A percentile compares a stretch with the other conserved stretches of the same genome.
These are phyloP conservation scores for Fraxinus paxiana DNA, from an alignment of 305 asterid genomes.

Conservation along the genomic window DNA sequence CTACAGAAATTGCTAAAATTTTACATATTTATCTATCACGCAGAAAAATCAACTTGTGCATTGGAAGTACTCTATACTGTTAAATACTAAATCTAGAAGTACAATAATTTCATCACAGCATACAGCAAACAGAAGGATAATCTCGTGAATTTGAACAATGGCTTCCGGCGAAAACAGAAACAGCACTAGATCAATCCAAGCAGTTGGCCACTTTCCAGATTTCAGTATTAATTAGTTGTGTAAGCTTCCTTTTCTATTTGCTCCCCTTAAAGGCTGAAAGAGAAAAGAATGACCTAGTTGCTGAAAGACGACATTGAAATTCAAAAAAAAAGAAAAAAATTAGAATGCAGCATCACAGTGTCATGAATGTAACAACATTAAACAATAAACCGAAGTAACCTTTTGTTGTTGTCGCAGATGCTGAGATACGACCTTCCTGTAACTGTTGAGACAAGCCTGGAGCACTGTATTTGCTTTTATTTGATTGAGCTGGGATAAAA, in stretches of 20 bases:
- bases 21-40: neutral
- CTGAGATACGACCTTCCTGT: constrained; percentile 59
- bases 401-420: constrained; percentile 59
- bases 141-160: too few relatives aligned
- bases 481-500: constrained; percentile 59
- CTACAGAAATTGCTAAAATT: constrained; percentile 23
- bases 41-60: constrained; percentile 30
- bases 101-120: constrained; percentile 12
- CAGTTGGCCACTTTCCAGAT: constrained; percentile 1
- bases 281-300: constrained; percentile 50
- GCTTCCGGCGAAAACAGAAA: too few relatives aligned
- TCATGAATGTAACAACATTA: neutral
- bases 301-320: constrained; percentile 22
- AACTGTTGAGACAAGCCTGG: constrained; percentile 57
- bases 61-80: constrained; percentile 1
- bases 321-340: constrained; percentile 4
- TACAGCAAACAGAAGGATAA: too few relatives aligned
- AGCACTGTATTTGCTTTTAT: constrained; percentile 38
- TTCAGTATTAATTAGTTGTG: neutral
- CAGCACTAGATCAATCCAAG: constrained; percentile 14
- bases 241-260: constrained; percentile 41
- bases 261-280: constrained; percentile 97
- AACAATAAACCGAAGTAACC: constrained; percentile 30
- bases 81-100: constrained; percentile 28
- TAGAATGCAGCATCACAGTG: neutral